A percentile compares a stretch with the other conserved stretches of the same genome.
Evolutionary conservation across 164 flowering plant species (phyloP).

Genomic region (Stephania japonica): DNA sequence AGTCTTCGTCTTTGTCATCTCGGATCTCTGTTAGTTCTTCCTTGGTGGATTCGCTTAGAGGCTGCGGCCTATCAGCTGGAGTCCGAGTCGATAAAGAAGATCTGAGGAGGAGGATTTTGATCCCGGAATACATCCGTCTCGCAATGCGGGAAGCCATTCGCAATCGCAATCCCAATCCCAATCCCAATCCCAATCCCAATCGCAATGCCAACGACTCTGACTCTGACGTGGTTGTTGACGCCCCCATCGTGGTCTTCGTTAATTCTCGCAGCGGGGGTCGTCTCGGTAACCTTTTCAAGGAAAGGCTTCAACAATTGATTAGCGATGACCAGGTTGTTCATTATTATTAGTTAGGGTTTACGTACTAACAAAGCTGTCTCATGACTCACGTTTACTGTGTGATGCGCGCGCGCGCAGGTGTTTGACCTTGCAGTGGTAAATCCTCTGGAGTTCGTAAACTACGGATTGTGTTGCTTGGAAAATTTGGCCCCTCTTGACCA

Average conservation of each 20-base stretch:
- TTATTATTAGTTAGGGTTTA: background rate
- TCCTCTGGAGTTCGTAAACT: conserved; percentile 74
- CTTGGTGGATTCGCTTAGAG: conserved; percentile 51
- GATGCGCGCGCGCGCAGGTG: too few relatives aligned
- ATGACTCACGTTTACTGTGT: too few relatives aligned
- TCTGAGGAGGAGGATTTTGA: conserved; percentile 31
- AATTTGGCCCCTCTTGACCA: conserved; percentile 51
- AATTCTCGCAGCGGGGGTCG: conserved; percentile 91
- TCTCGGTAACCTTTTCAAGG: conserved; percentile 61
- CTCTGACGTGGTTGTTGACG: conserved; percentile 28
- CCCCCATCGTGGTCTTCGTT: conserved; percentile 76
- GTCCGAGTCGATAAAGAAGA: conserved; percentile 56
- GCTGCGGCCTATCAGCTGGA: conserved; percentile 57
- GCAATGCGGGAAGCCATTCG: conserved; percentile 57
- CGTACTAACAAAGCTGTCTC: too few relatives aligned
- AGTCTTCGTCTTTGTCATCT: background rate
- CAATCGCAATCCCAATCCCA: conserved; percentile 21
- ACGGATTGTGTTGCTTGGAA: conserved; percentile 88
- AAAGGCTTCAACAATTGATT: conserved; percentile 64
- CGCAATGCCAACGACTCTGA: conserved; percentile 7
- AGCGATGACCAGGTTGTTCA: conserved; percentile 67
- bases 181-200: conserved; percentile 17
- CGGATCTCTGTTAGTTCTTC: conserved; percentile 37
- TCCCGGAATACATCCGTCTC: conserved; percentile 60
- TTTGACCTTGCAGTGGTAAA: conserved; percentile 74